phyloP scores from a whole-genome alignment of 805 yeast species.

The Myxozyma monticola region DNA sequence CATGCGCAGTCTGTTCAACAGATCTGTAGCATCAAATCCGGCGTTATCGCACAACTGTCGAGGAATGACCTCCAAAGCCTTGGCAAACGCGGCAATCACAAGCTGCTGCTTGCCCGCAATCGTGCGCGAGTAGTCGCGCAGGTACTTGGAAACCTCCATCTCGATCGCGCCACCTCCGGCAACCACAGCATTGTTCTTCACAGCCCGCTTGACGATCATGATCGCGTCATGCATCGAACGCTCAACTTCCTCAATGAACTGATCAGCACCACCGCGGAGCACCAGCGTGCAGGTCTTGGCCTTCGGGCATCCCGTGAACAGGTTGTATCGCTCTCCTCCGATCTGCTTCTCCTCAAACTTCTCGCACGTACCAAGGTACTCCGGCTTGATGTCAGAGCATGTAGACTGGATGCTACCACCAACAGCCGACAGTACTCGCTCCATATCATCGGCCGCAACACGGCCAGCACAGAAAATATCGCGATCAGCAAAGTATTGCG shows the following conservation, averaged over 20 bases:
- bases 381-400: constrained; percentile 59
- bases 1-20: constrained; percentile 85
- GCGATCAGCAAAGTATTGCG: constrained; percentile 96
- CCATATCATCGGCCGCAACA: constrained; percentile 84
- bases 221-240: constrained; percentile 97
- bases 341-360: constrained; percentile 90
- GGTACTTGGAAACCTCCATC: constrained; percentile 88
- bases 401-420: constrained; percentile 85
- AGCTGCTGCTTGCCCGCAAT: constrained; percentile 96
- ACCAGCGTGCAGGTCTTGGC: constrained; percentile 92
- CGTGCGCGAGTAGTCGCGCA: constrained; percentile 81
- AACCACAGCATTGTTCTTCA: constrained; percentile 80
- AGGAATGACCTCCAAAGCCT: constrained; percentile 93
- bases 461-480: constrained; percentile 97
- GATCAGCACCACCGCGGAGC: constrained; percentile 97
- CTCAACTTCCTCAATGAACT: constrained; percentile 96
- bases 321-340: constrained; percentile 92
- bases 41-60: constrained; percentile 98
- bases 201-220: constrained; percentile 95
- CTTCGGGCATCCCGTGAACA: constrained; percentile 88
- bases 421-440: constrained; percentile 87
- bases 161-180: constrained; percentile 99
- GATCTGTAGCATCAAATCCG: constrained; percentile 97
- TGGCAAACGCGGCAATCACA: constrained; percentile 87
- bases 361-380: constrained; percentile 82